Conservation (phyloP, 768 basidiomycete genomes). For the Phanerochaete carnosa region DNA sequence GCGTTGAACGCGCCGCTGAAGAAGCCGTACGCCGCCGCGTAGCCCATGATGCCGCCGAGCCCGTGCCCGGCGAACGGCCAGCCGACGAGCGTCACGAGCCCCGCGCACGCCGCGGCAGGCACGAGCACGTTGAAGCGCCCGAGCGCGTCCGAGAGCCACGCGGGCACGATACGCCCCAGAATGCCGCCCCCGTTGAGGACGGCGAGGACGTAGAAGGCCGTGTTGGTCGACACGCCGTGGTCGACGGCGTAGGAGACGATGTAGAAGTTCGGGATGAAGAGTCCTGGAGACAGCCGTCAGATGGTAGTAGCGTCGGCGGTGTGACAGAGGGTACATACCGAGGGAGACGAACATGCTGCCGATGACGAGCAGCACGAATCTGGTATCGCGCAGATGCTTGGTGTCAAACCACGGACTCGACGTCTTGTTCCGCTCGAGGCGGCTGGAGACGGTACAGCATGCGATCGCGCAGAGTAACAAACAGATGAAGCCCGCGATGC, state of each 20-base stretch:
- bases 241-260: conserved; percentile 57
- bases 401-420: conserved; percentile 20
- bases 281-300: conserved; percentile 35
- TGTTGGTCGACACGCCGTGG: conserved; percentile 31
- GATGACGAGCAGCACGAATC: conserved; percentile 48
- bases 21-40: conserved; percentile 55
- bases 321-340: conserved; percentile 34
- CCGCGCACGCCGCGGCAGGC: conserved; percentile 60
- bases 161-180: conserved; percentile 61
- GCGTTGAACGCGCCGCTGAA: conserved; percentile 67
- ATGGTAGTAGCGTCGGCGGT: neutral
- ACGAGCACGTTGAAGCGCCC: conserved; percentile 67
- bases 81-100: conserved; percentile 52
- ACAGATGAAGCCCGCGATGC: conserved; percentile 51
- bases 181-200: conserved; percentile 69
- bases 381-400: conserved; percentile 39
- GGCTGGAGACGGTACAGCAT: conserved; percentile 40
- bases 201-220: conserved; percentile 55
- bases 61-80: conserved; percentile 51
- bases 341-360: conserved; percentile 61
- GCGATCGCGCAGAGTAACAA: conserved; percentile 45
- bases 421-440: conserved; percentile 21
- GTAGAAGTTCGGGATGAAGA: conserved; percentile 73
- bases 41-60: conserved; percentile 44
- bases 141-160: conserved; percentile 59